Evolutionary conservation across 208 protist species (phyloP).

Genomic region (Herpetomonas tarakana): DNA sequence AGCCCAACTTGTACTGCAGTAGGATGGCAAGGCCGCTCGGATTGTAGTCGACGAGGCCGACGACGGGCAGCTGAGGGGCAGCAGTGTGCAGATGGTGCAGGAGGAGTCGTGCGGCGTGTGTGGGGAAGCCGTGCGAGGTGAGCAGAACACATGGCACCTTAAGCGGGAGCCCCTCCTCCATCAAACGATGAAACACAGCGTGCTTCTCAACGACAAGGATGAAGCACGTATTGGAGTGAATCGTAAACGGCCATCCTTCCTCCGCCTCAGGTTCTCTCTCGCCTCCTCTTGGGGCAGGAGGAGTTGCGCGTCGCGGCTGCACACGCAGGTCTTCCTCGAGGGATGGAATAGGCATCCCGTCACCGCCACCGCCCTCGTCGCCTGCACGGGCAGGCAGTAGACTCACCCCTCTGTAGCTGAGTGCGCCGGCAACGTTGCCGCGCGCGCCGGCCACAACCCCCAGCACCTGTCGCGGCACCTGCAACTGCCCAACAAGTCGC

Average conservation of each 20-base stretch:
- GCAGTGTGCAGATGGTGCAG: constrained; percentile 52
- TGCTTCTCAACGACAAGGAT: constrained; percentile 88
- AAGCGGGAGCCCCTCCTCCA: constrained; percentile 48
- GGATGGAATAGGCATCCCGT: constrained; percentile 28
- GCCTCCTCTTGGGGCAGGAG: no score
- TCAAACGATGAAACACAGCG: constrained; percentile 67
- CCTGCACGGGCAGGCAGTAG: constrained; percentile 7
- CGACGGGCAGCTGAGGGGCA: constrained; percentile 46
- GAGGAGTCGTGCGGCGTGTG: constrained; percentile 57
- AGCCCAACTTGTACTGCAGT: constrained; percentile 58
- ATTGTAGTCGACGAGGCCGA: constrained; percentile 82
- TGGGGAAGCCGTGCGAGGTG: constrained; percentile 77
- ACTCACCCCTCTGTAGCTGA: constrained; percentile 40
- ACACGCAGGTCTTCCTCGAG: constrained; percentile 29
- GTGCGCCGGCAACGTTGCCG: constrained; percentile 52
- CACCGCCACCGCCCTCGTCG: constrained; percentile 3
- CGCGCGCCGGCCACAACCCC: constrained; percentile 68
- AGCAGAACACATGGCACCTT: constrained; percentile 71
- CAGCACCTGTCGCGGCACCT: constrained; percentile 53
- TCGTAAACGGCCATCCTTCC: constrained; percentile 10
- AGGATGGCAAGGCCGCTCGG: constrained; percentile 75
- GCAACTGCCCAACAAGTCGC: constrained; percentile 37
- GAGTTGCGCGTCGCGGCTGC: neutral
- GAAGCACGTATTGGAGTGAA: constrained; percentile 43
- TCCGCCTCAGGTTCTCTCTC: neutral